phyloP scores from a whole-genome alignment of 768 basidiomycete genomes.

The Hericium erinaceus region DNA sequence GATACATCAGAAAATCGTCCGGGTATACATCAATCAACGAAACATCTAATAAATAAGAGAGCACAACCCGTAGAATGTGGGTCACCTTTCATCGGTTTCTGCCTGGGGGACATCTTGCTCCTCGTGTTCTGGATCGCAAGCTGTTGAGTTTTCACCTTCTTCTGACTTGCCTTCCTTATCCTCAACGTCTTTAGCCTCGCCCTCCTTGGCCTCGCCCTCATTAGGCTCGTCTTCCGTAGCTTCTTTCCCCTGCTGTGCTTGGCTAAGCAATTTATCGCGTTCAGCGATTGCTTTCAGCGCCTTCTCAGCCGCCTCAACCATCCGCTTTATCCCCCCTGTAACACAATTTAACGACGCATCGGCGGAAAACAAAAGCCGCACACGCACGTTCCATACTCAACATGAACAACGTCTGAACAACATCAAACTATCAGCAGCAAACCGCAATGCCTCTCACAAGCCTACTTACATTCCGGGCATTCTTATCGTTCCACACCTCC shows the following conservation, averaged over 20 bases:
- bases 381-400: conserved; percentile 39
- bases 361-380: neutral
- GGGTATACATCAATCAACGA: too few species aligned
- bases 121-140: too few species aligned
- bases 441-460: neutral
- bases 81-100: too few species aligned
- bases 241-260: neutral
- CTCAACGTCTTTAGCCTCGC: too few species aligned
- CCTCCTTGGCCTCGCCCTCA: too few species aligned
- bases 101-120: too few species aligned
- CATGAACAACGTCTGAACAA: conserved; percentile 30
- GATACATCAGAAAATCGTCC: too few species aligned
- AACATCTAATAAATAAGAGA: too few species aligned
- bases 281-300: conserved; percentile 22
- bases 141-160: too few species aligned
- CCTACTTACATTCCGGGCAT: conserved; percentile 31
- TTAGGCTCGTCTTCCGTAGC: too few species aligned
- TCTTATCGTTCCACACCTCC: conserved; percentile 35
- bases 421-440: neutral
- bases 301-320: conserved; percentile 26
- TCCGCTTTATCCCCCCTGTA: conserved; percentile 24
- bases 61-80: too few species aligned
- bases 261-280: conserved; percentile 20
- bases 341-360: neutral
- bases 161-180: too few species aligned